Evolutionary conservation across 1,284 basidiomycete genomes (phyloP).

Genomic region (Apiotrichum mycotoxinovorans): DNA sequence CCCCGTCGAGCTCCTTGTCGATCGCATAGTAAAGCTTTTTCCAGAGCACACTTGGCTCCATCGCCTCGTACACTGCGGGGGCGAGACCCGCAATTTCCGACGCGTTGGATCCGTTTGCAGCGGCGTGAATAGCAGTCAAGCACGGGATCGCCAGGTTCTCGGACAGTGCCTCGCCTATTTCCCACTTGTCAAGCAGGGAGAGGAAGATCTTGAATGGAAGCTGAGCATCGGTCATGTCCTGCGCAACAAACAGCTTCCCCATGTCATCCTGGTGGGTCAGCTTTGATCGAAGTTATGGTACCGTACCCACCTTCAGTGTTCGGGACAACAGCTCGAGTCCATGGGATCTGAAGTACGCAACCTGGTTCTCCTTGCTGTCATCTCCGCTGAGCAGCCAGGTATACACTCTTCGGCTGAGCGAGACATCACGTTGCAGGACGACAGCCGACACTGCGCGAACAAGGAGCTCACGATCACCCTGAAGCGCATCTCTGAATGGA

Average conservation of each 20-base stretch:
- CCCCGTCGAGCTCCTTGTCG: constrained; percentile 50
- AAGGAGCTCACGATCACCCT: constrained; percentile 67
- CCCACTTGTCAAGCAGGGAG: constrained; percentile 93
- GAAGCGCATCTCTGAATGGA: constrained; percentile 48
- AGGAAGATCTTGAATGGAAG: constrained; percentile 93
- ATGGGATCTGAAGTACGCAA: constrained; percentile 65
- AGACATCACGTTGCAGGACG: constrained; percentile 85
- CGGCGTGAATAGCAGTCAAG: constrained; percentile 23
- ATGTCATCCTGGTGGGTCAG: constrained; percentile 61
- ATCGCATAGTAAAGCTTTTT: constrained; percentile 60
- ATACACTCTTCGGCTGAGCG: constrained; percentile 87
- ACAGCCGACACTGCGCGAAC: constrained; percentile 75
- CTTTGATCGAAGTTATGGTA: background rate
- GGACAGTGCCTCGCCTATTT: constrained; percentile 80
- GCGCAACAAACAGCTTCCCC: constrained; percentile 57
- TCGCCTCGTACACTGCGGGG: constrained; percentile 83
- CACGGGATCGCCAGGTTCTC: constrained; percentile 73
- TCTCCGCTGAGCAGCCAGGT: constrained; percentile 84
- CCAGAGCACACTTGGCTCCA: constrained; percentile 87
- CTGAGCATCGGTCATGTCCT: constrained; percentile 67
- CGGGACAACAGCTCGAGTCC: constrained; percentile 64
- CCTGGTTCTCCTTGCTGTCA: constrained; percentile 69
- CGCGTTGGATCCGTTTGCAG: constrained; percentile 2
- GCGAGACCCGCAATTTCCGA: constrained; percentile 74
- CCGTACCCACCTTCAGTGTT: constrained; percentile 62